Evolutionary conservation across 192 early-diverging fungal species (phyloP).

Genomic region (Backusella circina): DNA sequence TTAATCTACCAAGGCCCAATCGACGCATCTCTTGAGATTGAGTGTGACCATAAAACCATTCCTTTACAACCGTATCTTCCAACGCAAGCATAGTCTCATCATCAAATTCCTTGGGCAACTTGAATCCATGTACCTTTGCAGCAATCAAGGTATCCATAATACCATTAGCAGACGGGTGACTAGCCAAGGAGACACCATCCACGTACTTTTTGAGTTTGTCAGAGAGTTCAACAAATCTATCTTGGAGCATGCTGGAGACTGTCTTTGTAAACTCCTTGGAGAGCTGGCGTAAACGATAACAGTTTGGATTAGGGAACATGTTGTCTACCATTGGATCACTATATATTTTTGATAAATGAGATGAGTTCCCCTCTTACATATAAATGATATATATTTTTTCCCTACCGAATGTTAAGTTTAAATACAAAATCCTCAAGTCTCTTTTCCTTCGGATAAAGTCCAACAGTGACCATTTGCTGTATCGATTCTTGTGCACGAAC

Average conservation of each 20-base stretch:
- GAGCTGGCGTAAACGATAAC: constrained; percentile 20
- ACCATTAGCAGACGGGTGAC: constrained; percentile 38
- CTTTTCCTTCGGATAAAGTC: constrained; percentile 31
- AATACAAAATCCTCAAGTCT: constrained; percentile 13
- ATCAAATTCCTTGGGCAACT: constrained; percentile 27
- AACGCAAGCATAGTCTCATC: constrained; percentile 20
- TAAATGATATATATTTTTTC: not conserved
- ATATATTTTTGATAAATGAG: not conserved
- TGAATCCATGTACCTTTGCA: constrained; percentile 33
- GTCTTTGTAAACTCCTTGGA: constrained; percentile 23
- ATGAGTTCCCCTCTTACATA: not conserved
- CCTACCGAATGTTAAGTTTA: constrained; percentile 34
- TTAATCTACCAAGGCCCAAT: constrained; percentile 32
- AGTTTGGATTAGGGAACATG: constrained; percentile 36
- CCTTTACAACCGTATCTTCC: constrained; percentile 24
- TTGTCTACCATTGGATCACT: constrained; percentile 32
- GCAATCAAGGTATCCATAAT: constrained; percentile 32
- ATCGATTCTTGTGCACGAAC: constrained; percentile 37
- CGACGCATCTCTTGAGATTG: constrained; percentile 26
- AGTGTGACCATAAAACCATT: constrained; percentile 35
- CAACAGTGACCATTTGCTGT: constrained; percentile 34
- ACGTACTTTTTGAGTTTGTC: constrained; percentile 25
- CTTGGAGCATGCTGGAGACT: constrained; percentile 17
- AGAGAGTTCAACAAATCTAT: constrained; percentile 17
- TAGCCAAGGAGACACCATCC: constrained; percentile 25